These are phyloP conservation scores for Globisporangium canariense DNA, from an alignment of 352 stramenopile genomes.

Conservation along the genomic window DNA sequence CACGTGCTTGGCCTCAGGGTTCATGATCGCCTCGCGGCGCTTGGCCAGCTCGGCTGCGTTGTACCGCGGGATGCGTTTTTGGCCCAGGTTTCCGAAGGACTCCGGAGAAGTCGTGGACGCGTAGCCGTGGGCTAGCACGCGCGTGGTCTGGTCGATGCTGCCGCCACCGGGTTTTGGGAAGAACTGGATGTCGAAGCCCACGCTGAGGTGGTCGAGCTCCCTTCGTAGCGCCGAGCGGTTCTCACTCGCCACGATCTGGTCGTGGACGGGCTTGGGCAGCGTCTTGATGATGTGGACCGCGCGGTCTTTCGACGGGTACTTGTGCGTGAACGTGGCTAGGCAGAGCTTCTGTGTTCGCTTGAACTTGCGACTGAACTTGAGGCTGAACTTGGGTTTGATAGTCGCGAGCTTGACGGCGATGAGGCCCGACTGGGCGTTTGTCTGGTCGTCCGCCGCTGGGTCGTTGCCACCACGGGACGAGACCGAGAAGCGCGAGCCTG, in stretches of 20 bases:
- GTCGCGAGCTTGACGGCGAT: constrained; percentile 37
- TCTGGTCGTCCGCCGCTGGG: constrained; percentile 11
- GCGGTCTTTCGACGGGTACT: constrained; percentile 38
- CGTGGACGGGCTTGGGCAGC: constrained; percentile 53
- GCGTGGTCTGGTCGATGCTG: constrained; percentile 35
- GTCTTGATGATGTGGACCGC: constrained; percentile 61
- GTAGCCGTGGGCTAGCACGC: constrained; percentile 47
- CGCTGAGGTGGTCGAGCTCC: constrained; percentile 45
- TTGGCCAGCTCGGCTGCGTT: constrained; percentile 29
- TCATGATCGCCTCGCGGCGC: constrained; percentile 40
- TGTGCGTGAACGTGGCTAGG: constrained; percentile 44
- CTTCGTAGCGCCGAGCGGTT: constrained; percentile 40
- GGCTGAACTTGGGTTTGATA: constrained; percentile 23
- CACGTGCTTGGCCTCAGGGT: constrained; percentile 41
- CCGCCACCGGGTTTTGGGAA: constrained; percentile 20
- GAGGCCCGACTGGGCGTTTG: constrained; percentile 12
- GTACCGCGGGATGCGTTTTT: constrained; percentile 11
- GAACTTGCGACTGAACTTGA: constrained; percentile 31
- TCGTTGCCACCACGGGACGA: neutral
- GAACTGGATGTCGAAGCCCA: constrained; percentile 49
- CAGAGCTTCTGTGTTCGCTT: constrained; percentile 54
- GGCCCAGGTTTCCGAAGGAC: constrained; percentile 26
- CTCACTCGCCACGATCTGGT: constrained; percentile 35
- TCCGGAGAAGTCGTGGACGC: constrained; percentile 32
- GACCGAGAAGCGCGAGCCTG: neutral